Evolutionary conservation across 768 basidiomycete genomes (phyloP), one percentile per base, ranked within the genome.

Genomic region (Fomitopsis serialis): DNA sequence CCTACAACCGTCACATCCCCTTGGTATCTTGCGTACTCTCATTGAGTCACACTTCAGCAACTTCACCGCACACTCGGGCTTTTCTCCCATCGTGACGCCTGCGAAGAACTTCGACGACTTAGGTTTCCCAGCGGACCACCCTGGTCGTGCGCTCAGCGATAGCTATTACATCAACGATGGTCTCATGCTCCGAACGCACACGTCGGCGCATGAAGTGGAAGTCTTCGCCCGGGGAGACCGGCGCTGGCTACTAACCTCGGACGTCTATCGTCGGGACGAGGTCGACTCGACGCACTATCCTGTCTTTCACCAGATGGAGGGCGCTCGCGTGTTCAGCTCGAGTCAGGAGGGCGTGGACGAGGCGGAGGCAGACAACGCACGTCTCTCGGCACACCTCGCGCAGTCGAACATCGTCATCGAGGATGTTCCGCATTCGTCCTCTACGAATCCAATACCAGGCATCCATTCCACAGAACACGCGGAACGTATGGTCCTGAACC

Each of bases 231-330:
- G 74, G 42, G 91, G 91, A 5, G 75, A 86, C 58, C 83, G 87
- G 21, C 79, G 79, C 50, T 99, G 95, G 91, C 76, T 99, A 29
- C 76, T 98, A 22, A 89, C 93, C 9, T 94, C 97, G 27, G 97
- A 99, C 73, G 97, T 99, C 49, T 99, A 98, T 70, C 74, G 97
- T 47, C 83, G 97, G 62, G 97, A 99, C 78, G 97, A 98, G 71
- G 98, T 99, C 57, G 97, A 99, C 72, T 79, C 82, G 12, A 90
- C 89, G 9, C 97, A 99, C 66, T 97, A 98, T 68, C 97, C 97
- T 5, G 91, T 97, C 35, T 99, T 99, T 66, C 97, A 99, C 70
- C 97, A 99, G 72, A 92, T 97, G 72, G 97, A 99, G 66, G 97
- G 96, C 27, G 92, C 94, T 12, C 74, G 84, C 29, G 84, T 98